Evolutionary conservation across 2,329 filamentous ascomycete genomes (phyloP).

Genomic region (Cercospora beticola): DNA sequence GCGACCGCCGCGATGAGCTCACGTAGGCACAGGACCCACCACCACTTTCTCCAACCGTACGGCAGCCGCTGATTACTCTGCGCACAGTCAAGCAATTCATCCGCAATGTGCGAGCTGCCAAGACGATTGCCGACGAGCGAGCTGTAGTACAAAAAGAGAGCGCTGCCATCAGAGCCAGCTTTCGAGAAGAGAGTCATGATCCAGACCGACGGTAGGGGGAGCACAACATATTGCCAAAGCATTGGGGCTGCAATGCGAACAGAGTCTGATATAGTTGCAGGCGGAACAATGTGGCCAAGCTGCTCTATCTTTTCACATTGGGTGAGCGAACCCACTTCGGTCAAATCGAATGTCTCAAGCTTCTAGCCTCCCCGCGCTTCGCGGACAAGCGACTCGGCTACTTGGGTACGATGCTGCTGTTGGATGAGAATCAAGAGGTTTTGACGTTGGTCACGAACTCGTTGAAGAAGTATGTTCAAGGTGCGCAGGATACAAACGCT

Average conservation of each 20-base stretch:
- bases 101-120: slow-evolving; percentile 95
- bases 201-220: slow-evolving; percentile 75
- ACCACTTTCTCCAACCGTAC: background rate
- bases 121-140: slow-evolving; percentile 97
- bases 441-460: slow-evolving; percentile 97
- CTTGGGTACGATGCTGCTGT: slow-evolving; percentile 87
- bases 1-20: slow-evolving; percentile 16
- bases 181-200: slow-evolving; percentile 93
- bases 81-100: slow-evolving; percentile 95
- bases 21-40: slow-evolving; percentile 7
- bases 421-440: slow-evolving; percentile 99
- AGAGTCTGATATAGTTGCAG: slow-evolving; percentile 48
- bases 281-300: slow-evolving; percentile 97
- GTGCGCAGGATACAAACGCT: background rate
- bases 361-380: slow-evolving; percentile 93
- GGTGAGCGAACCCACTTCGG: slow-evolving; percentile 98
- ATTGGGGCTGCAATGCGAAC: background rate
- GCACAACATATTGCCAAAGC: background rate
- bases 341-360: slow-evolving; percentile 98
- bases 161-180: slow-evolving; percentile 93
- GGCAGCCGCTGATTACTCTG: background rate
- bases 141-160: slow-evolving; percentile 99
- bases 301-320: slow-evolving; percentile 95
- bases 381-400: slow-evolving; percentile 97
- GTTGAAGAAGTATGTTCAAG: slow-evolving; percentile 76